phyloP scores from a whole-genome alignment of 208 protist species.

The Trichomonas vaginalis region DNA sequence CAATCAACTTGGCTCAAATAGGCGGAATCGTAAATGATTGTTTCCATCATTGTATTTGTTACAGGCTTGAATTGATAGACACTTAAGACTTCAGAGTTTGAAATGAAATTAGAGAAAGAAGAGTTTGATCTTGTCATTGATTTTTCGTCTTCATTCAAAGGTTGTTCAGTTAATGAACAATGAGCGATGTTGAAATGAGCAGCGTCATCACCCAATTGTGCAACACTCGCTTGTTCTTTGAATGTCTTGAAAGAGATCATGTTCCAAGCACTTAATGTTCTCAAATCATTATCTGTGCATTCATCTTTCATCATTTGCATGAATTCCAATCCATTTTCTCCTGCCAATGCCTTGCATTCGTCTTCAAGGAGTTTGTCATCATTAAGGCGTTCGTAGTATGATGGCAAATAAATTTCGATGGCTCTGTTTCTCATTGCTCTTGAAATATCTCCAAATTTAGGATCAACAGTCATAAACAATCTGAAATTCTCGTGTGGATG shows the following conservation, averaged over 20 bases:
- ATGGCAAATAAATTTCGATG: background rate
- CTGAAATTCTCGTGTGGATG: slow-evolving; percentile 85
- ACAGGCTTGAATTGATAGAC: background rate
- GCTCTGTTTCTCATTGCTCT: slow-evolving; percentile 67
- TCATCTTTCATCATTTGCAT: background rate
- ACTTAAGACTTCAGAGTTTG: background rate
- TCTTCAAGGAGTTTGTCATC: background rate
- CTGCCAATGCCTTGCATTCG: background rate
- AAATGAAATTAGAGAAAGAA: background rate
- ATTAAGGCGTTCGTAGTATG: background rate
- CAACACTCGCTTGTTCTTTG: background rate
- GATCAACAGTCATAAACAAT: slow-evolving; percentile 93
- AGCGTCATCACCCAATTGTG: background rate
- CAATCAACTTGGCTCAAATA: background rate
- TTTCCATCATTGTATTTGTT: background rate
- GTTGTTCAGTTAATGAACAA: background rate
- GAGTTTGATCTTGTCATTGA: background rate
- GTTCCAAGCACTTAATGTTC: background rate
- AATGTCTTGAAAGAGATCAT: background rate
- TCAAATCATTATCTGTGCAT: background rate
- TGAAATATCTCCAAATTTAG: slow-evolving; percentile 88
- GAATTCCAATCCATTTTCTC: background rate
- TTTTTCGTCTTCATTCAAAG: background rate
- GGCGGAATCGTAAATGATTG: background rate
- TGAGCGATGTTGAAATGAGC: background rate